These are phyloP conservation scores for Rosa rugosa DNA, from an alignment of 306 rosid genomes.

Conservation along the genomic window DNA sequence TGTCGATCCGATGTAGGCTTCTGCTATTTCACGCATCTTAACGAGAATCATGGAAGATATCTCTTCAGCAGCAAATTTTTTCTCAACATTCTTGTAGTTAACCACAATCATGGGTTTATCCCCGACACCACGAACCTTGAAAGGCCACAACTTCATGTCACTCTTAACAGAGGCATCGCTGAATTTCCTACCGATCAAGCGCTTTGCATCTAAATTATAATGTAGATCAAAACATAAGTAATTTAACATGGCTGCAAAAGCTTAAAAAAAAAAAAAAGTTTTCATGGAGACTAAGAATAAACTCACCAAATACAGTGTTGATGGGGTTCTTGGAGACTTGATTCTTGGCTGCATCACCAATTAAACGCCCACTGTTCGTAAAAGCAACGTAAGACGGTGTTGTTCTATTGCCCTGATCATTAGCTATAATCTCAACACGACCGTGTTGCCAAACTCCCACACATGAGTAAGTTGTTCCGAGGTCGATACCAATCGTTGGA, in stretches of 20 bases:
- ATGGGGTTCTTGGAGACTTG: constrained; percentile 21
- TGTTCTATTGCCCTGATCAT: constrained; percentile 83
- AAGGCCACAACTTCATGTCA: constrained; percentile 40
- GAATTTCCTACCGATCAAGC: constrained; percentile 39
- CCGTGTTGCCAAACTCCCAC: constrained; percentile 86
- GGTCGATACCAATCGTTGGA: background rate
- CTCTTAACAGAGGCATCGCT: constrained; percentile 26
- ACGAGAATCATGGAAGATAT: constrained; percentile 35
- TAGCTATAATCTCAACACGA: constrained; percentile 73
- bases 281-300: constrained; percentile 53
- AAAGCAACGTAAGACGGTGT: constrained; percentile 76
- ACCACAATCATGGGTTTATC: constrained; percentile 41
- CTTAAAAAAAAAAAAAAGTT: too few relatives aligned
- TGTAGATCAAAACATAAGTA: too few relatives aligned
- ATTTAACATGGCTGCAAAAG: too few relatives aligned
- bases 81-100: constrained; percentile 33
- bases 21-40: constrained; percentile 37
- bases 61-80: constrained; percentile 33
- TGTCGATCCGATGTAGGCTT: constrained; percentile 27
- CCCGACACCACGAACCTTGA: constrained; percentile 33
- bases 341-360: constrained; percentile 80
- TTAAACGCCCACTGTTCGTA: constrained; percentile 62
- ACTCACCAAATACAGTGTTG: too few relatives aligned
- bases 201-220: constrained; percentile 28
- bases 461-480: constrained; percentile 47